These are phyloP conservation scores for Nemania abortiva DNA, from an alignment of 2,329 filamentous ascomycete genomes.

Conservation along the genomic window DNA sequence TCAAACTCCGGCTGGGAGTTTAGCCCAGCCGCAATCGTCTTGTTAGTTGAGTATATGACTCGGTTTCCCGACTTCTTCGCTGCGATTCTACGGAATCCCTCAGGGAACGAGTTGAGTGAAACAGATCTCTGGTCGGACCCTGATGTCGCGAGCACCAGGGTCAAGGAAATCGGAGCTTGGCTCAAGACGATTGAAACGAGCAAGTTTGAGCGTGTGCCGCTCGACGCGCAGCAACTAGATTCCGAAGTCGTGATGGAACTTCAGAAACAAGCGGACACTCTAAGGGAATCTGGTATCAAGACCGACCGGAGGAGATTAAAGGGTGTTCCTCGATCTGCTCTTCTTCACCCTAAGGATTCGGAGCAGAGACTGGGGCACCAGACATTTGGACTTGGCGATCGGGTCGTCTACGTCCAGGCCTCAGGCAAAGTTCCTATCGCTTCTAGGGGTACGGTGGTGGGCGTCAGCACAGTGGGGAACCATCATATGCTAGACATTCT, in stretches of 20 bases:
- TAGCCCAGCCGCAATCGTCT: conserved; percentile 81
- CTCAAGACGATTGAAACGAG: conserved; percentile 91
- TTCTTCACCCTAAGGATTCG: conserved; percentile 95
- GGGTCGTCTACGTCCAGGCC: conserved; percentile 91
- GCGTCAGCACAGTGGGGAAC: conserved; percentile 88
- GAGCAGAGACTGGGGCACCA: conserved; percentile 92
- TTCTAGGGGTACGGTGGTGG: conserved; percentile 91
- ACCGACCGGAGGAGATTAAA: conserved; percentile 76
- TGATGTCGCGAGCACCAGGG: conserved; percentile 77
- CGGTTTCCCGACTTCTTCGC: conserved; percentile 96
- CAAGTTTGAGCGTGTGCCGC: conserved; percentile 93
- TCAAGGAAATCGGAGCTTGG: conserved; percentile 96
- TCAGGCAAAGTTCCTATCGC: conserved; percentile 96
- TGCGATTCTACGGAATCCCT: conserved; percentile 85
- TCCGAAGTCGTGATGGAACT: conserved; percentile 87
- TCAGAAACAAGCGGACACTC: conserved; percentile 78
- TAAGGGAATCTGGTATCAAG: conserved; percentile 64
- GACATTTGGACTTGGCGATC: conserved; percentile 84
- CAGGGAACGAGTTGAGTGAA: conserved; percentile 84
- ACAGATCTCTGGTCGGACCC: conserved; percentile 85
- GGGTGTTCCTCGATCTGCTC: conserved; percentile 84
- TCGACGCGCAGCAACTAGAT: conserved; percentile 96
- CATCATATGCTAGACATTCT: conserved; percentile 88
- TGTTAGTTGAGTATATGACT: conserved; percentile 91
- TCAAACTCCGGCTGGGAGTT: conserved; percentile 94